Evolutionary conservation across 1,139 yeast genomes (phyloP), one percentile per base, ranked within the genome.

Genomic region (Magnusiomyces suaveolens): DNA sequence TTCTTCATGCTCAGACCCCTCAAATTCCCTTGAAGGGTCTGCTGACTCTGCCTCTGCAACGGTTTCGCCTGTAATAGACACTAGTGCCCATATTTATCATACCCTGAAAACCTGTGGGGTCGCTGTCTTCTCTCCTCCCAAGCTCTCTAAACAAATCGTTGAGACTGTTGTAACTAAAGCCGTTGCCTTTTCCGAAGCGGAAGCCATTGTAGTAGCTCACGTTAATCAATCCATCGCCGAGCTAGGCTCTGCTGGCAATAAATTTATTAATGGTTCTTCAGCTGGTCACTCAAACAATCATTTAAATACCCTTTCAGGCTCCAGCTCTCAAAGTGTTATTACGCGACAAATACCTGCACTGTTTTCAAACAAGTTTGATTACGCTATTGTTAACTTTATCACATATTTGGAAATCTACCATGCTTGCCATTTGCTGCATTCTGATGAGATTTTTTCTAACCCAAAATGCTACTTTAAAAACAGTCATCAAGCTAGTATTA

Each of bases 61-160:
- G n/a, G 18, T 33, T 33, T 16, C 33, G 14, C 38, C 38, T 20
- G 38, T 18, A 29, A 32, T 32, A 36, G 48, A 26, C 23, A 26
- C 38, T n/a, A 46, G 36, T 24, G 48, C 48, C 23, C 44, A 41
- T 41, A 26, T 46, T 16, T 29, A 26, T 23, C 51, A 48, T 4
- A 38, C 44, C 16, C 51, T 48, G 2, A 38, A 38, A 24, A 23
- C 51, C 20, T 48, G 51, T 21, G 51, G 51, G 3, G 48, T 46
- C 16, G 48, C 48, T 16, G 48, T 32, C 39, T 46, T 46, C 29
- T 26, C 38, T 3, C 48, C 48, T 2, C 48, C 48, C 2, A 14
- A 12, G 4, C 23, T 46, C 3, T 26, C 48, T 18, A 10, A 16
- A 2, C 4, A 25, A 6, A 32, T 18, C 24, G 16, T 46, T 20